Evolutionary conservation across 805 yeast species (phyloP), one percentile per base, ranked within the genome.

Genomic region (Metschnikowia proteae): DNA sequence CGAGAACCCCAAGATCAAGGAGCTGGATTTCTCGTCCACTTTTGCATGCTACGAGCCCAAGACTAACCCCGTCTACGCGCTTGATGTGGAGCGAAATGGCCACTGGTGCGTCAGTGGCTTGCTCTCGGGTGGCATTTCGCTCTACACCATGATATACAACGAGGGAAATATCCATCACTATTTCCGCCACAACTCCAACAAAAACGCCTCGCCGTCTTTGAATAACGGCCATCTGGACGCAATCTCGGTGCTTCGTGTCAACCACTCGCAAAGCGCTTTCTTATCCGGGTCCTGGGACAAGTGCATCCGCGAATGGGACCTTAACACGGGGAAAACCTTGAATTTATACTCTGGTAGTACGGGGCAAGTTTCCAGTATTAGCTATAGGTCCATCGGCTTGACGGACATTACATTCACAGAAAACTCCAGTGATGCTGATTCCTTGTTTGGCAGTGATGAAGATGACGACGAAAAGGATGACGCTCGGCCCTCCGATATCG

Each of bases 201-300:
- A 75, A 26, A 46, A 51, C n/a, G 43, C 40, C 7, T 36, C 48
- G 30, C 56, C 49, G 8, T 17, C 50, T 0, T n/a, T 48, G 5
- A 47, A 49, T 13, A 42, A 47, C 17, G 76, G 76, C n/a, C 98
- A 94, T 65, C 75, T 70, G 13, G 83, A 82, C 47, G 81, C 96
- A 0, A 88, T 94, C 0, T 85, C 95, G 17, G 84, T 82, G 13
- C 65, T 92, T 36, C 71, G 73, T 47, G 71, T 94, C 48, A 86
- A 83, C 60, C 69, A 74, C 31, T 68, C 67, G 6, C 92, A 92
- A 58, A 77, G 77, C 39, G 67, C 70, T 39, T 83, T 90, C 42
- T 57, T 92, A 17, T 83, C 94, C 45, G 97, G 96, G 0, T 78
- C 89, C 13, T 94, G 98, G 99, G 99, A 94, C 68, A 85, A 81